Base-by-base conservation (phyloP, 2,329 filamentous ascomycete species). In the Ophiostoma ulmi region DNA sequence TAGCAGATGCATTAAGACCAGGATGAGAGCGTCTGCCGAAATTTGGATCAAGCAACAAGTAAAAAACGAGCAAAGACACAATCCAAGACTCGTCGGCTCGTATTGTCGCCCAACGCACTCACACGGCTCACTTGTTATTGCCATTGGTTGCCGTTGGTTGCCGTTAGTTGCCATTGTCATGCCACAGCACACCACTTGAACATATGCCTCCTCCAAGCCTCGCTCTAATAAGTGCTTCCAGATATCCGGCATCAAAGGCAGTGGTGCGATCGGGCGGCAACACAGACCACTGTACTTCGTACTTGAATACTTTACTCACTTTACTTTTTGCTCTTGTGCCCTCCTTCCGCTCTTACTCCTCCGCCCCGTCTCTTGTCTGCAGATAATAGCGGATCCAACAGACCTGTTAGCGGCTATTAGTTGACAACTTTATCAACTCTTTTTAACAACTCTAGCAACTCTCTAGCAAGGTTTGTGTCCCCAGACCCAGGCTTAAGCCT, bases 401-500 rank as follows among this genome's bases (percentile, higher is more conserved):
- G 61, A 8, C 7, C 61, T 58, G n/a, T 58, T 14, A 63, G 52
- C 31, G 20, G 31, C 31, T 17, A 4, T 36, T 35, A 14, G 58
- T 64, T 10, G 31, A 36, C 35, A 35, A 36, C 61, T 38, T 35
- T 10, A 36, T 20, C 61, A 64, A 58, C 52, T 58, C 44, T 17
- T 48, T 48, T n/a, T 48, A 10, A 20, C 44, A 48, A 48, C 52
- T 22, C 20, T 63, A 35, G n/a, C 26, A 35, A 35, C 58, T 10
- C n/a, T 61, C 5, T 61, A 31, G 55, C 55, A 61, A 26, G 55
- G 55, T 61, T 35, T 63, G 11, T 6, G 58, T 8, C 58, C 17
- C 58, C 63, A 39, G 61, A 65, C 63, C 63, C 13, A n/a, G 2
- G 35, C 20, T 65, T 65, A 65, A 65, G 63, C 63, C 61, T 20